Conservation (phyloP, 2,329 filamentous ascomycete species). For the Cadophora gregata region DNA sequence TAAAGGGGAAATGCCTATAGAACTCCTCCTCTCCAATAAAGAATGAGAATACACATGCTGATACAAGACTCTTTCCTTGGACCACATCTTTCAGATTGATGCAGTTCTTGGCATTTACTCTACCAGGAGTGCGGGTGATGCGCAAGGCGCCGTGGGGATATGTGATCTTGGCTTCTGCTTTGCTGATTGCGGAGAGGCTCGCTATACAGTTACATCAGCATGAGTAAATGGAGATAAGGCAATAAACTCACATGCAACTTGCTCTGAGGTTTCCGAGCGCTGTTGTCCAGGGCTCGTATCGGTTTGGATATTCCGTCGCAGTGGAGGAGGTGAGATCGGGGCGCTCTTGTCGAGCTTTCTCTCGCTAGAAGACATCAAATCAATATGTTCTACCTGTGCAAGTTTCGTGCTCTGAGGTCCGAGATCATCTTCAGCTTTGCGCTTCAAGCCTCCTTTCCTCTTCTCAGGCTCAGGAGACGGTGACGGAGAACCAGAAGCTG, state of each 20-base stretch:
- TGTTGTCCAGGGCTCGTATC: not conserved
- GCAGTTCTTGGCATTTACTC: slow-evolving; percentile 25
- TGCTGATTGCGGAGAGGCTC: not conserved
- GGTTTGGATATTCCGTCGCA: too few relatives aligned
- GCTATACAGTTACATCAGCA: not conserved
- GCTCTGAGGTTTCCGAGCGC: not conserved
- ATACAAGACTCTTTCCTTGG: slow-evolving; percentile 23
- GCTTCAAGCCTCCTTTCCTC: slow-evolving; percentile 20
- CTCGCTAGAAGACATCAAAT: not conserved
- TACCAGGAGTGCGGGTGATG: slow-evolving; percentile 29
- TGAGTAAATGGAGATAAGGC: not conserved
- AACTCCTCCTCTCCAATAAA: slow-evolving; percentile 26
- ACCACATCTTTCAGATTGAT: slow-evolving; percentile 26
- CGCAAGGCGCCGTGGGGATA: slow-evolving; percentile 27
- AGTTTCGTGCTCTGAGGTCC: not conserved
- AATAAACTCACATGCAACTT: not conserved
- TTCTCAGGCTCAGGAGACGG: slow-evolving; percentile 7
- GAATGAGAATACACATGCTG: slow-evolving; percentile 27
- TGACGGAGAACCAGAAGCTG: not conserved
- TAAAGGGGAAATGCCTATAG: slow-evolving; percentile 26
- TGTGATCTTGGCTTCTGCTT: slow-evolving; percentile 17
- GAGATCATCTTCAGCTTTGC: slow-evolving; percentile 26
- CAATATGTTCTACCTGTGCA: not conserved
- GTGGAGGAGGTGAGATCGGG: too few relatives aligned
- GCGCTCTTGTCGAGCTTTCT: too few relatives aligned